Evolutionary conservation across 73 alveolate genomes (phyloP), one percentile per base, ranked within the genome.

Genomic region (Tetrahymena elliotti): DNA sequence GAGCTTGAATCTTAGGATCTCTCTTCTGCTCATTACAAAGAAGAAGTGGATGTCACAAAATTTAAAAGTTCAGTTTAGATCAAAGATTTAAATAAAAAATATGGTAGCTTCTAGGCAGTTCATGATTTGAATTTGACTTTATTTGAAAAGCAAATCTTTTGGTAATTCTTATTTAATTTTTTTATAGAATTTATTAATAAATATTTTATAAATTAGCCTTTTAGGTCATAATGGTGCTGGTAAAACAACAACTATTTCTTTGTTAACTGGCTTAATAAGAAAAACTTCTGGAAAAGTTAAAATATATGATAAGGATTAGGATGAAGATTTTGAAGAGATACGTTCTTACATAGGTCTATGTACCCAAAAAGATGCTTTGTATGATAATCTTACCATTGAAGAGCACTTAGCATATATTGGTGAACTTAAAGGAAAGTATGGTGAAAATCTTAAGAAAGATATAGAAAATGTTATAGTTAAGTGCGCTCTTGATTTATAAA

Each of bases 161-260:
- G 88, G 88, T 68, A 68, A 24, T 22, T 18, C 11, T 18, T 68
- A 10, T 27, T 68, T 22, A 24, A 52, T 9, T 9, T n/a, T 18
- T 52, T 5, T 52, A 18, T 9, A 4, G 33, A 52, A 9, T 52
- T 52, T 52, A 52, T 7, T 18, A 22, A 18, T 52, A 9, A 6
- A n/a, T 7, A n/a, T 33, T 84, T 35, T 94, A 95, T 82, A 83
- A 83, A 36, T 52, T 11, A 94, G 97, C 53, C 54, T 96, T 16
- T 54, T 96, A 20, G 97, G 97, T 35, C 97, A 96, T 36, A 96
- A 96, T 95, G 97, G 97, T 15, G 97, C 97, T 35, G 97, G 97
- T 38, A 96, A 96, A 95, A 93, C 97, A 33, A 96, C 97, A 4
- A 36, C 95, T n/a, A 95, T 96, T 6, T 84, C 94, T 35, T 22